Percentiles rank a stretch among this genome's conserved stretches.
Conservation (phyloP, 2,329 filamentous ascomycete species). For the Raffaelea arxii region DNA sequence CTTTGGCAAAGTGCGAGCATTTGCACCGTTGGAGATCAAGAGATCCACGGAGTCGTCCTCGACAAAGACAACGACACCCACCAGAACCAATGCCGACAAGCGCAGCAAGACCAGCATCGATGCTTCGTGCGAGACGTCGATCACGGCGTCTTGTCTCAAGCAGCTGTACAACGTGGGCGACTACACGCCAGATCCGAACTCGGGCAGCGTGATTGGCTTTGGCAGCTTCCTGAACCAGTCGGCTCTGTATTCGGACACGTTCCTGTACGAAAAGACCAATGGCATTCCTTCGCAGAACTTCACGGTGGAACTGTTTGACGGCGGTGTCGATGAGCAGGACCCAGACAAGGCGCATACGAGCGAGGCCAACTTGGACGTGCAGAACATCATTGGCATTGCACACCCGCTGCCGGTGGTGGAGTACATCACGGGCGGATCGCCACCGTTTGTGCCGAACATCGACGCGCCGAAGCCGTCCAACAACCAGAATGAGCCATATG, state of each 20-base stretch:
- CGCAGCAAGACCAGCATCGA: constrained; percentile 8
- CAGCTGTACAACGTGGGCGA: constrained; percentile 36
- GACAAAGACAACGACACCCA: constrained; percentile 23
- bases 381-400: constrained; percentile 46
- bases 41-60: not conserved
- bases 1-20: constrained; percentile 30
- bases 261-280: constrained; percentile 38
- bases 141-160: constrained; percentile 39
- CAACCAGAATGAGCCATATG: constrained; percentile 56
- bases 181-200: constrained; percentile 24
- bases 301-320: constrained; percentile 43
- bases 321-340: constrained; percentile 39
- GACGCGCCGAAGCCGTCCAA: constrained; percentile 18
- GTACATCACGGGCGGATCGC: constrained; percentile 16
- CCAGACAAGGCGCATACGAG: constrained; percentile 18
- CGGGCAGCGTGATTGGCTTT: constrained; percentile 27
- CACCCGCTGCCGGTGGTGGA: constrained; percentile 28
- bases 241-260: constrained; percentile 40
- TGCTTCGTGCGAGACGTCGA: constrained; percentile 17
- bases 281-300: constrained; percentile 42
- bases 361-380: constrained; percentile 56
- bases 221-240: constrained; percentile 37
- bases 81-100: too few relatives aligned
- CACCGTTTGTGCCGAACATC: constrained; percentile 20
- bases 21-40: constrained; percentile 2